Evolutionary conservation across 1,284 basidiomycete genomes (phyloP), one percentile per base, ranked within the genome.

Genomic region (Cerioporus squamosus): DNA sequence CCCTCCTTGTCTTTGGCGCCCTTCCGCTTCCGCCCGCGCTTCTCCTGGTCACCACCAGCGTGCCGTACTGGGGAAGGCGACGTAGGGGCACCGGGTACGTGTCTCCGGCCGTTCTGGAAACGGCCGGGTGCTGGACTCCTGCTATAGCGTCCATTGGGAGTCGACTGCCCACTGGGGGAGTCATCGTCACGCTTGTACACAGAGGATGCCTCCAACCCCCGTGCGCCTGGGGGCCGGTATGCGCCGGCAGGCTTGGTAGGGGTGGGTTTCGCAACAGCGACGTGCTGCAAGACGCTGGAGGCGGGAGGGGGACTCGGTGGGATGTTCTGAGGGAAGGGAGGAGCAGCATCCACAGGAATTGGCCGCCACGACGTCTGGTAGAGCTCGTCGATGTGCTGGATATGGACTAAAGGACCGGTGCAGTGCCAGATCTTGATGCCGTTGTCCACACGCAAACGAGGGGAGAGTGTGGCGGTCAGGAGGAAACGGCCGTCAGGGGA

Each of bases 361-460:
- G 96, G 95, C 43, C 92, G 79, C 94, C 95, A 98, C 1, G 85
- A 81, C 1, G 87, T 82, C 73, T 95, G 93, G 74, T 97, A 97
- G n/a, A 95, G 81, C 71, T 97, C 94, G 17, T 96, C 92, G 51
- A 86, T 76, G 53, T 78, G 70, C 67, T 95, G 90, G 9, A 90
- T 77, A 63, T 97, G 93, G 33, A 98, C 74, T 22, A 99, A 84
- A 5, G 88, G 81, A 9, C 97, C 96, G 0, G 88, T 86, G 74
- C 93, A 95, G 75, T 98, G 95, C 92, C 93, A 98, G 60, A 99
- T 83, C 76, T 95, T 95, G 74, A 98, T 88, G 2, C 97, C 95
- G 69, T 98, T 98, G 77, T 99, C 97, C 53, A 99, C 97, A 40
- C 97, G 88, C 53, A 99, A 77, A 31, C 97, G 86, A 1, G 97